These are phyloP conservation scores for Botrytis pseudocinerea DNA, from an alignment of 2,329 filamentous ascomycete genomes.

Conservation along the genomic window DNA sequence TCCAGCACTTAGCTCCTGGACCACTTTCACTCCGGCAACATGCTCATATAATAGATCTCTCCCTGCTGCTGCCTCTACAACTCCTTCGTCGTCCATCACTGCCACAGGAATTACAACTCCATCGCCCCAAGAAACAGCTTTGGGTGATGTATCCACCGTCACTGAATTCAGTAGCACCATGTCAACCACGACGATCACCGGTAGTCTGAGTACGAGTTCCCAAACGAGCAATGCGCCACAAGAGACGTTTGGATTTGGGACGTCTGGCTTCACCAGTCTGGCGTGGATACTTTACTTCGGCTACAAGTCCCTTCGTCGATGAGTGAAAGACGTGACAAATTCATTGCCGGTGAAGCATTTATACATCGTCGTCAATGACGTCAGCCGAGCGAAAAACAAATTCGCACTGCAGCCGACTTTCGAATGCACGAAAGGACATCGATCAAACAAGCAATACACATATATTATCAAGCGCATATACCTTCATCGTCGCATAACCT, in stretches of 20 bases:
- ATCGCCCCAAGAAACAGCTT: background rate
- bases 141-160: slow-evolving; percentile 14
- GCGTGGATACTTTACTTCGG: slow-evolving; percentile 21
- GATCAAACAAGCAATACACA: background rate
- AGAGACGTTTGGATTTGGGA: background rate
- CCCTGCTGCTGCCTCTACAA: background rate
- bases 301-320: slow-evolving; percentile 12
- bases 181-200: slow-evolving; percentile 20
- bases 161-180: slow-evolving; percentile 18
- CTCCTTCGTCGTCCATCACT: background rate
- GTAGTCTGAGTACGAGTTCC: slow-evolving; percentile 8
- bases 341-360: background rate
- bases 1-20: slow-evolving; percentile 13
- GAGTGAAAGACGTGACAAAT: background rate
- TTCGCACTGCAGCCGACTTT: background rate
- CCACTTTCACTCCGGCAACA: slow-evolving; percentile 20
- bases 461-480: background rate
- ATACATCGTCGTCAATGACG: background rate
- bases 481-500: background rate
- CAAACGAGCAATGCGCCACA: slow-evolving; percentile 7
- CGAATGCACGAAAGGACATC: background rate
- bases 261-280: background rate
- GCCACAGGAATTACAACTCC: background rate
- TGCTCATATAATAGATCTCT: slow-evolving; percentile 9
- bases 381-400: background rate